Evolutionary conservation across 148 eudicot species (phyloP), one percentile per base, ranked within the genome.

Genomic region (Heliosperma pusillum): DNA sequence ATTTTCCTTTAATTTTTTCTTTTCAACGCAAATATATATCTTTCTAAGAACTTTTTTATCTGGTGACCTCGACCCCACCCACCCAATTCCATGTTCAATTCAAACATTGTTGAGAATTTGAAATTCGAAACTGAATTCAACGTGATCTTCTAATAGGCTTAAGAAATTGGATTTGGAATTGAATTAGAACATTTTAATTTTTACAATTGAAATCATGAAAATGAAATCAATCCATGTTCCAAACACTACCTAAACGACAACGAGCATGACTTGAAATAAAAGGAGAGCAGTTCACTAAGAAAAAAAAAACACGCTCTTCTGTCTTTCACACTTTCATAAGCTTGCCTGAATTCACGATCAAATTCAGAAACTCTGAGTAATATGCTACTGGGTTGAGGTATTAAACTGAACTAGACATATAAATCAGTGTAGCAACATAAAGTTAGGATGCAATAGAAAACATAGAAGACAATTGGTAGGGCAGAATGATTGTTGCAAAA

Each of bases 401-500:
- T 21, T 20, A 47, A 45, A 45, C 26, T 25, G 22, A 58, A 59
- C 22, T 13, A 58, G 55, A 72, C 7, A 57, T 1, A 58, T 58
- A 44, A 36, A 15, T 24, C 27, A 44, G 47, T 12, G 29, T 33
- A 30, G 55, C 60, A 50, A 10, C 77, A 64, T 66, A 65, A 47
- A 19, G 27, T 19, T 44, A 63, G 20, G 63, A 26, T 21, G n/a
- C 12, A 26, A 42, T 21, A 75, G 20, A 33, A 24, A 17, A 70
- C 3, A 66, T 17, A 16, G 56, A 50, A 25, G 15, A 69, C 25
- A 12, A 27, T 19, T 19, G 45, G 12, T 2, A 25, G 17, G 26
- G 16, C 10, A 27, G 27, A 30, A 45, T 7, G 4, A 76, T 50
- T 27, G n/a, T 72, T 47, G 62, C 63, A 75, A 26, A 75, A 73